Conservation (phyloP, 1,284 basidiomycete genomes). For the Agroathelia rolfsii region DNA sequence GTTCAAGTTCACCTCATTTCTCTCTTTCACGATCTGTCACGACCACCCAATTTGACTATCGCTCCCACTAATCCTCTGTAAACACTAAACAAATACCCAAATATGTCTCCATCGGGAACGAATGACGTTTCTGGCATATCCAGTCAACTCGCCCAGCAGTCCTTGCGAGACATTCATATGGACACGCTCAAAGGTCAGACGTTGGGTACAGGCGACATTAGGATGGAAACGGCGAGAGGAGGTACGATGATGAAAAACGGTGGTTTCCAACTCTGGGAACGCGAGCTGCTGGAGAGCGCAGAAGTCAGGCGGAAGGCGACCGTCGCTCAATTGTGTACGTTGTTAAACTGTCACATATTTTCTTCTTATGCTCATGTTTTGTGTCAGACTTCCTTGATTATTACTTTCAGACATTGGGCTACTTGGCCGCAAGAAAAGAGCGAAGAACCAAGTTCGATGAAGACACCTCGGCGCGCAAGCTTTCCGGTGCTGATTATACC, state of each 20-base stretch:
- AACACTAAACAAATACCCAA: too few species aligned
- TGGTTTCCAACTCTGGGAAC: slow-evolving; percentile 73
- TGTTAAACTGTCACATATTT: too few species aligned
- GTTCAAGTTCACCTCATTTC: too few species aligned
- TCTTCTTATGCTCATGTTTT: slow-evolving; percentile 11
- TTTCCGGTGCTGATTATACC: slow-evolving; percentile 54
- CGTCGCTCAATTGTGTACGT: slow-evolving; percentile 92
- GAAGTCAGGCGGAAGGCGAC: slow-evolving; percentile 92
- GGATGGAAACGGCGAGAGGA: slow-evolving; percentile 52
- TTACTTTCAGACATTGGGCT: slow-evolving; percentile 87
- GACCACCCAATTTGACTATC: too few species aligned
- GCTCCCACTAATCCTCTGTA: too few species aligned
- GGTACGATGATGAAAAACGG: slow-evolving; percentile 43
- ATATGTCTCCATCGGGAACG: too few species aligned
- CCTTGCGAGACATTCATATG: slow-evolving; percentile 52
- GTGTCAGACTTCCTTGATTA: slow-evolving; percentile 83
- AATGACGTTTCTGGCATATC: too few species aligned
- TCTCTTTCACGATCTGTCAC: too few species aligned
- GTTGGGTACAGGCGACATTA: slow-evolving; percentile 41
- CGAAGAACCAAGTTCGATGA: slow-evolving; percentile 72
- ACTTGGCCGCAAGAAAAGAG: slow-evolving; percentile 76
- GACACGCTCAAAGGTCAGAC: slow-evolving; percentile 53
- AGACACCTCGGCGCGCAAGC: slow-evolving; percentile 65
- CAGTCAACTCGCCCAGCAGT: too few species aligned
- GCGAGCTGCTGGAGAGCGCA: slow-evolving; percentile 67